Base-by-base conservation (phyloP, 2,329 filamentous ascomycete genomes). In the Cytospora chrysosperma region DNA sequence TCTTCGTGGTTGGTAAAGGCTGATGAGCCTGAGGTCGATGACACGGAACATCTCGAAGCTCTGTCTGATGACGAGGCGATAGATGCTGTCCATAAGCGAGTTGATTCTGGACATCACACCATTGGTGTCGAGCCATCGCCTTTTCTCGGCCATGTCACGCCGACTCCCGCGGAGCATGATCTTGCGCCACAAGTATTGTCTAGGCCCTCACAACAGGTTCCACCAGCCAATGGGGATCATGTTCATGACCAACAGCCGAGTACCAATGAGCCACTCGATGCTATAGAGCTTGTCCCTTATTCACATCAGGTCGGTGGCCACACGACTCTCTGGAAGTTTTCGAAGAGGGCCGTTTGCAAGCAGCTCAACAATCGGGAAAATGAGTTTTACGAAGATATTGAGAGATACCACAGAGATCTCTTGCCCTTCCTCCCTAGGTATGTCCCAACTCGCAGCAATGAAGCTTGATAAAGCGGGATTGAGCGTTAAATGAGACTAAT, bases 291-390 rank as follows among this genome's bases (percentile, higher is more conserved):
- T 65, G 97, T 97, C 71, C 95, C 95, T 1, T 99, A 97, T 77
- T 92, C 92, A 69, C 95, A 99, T 77, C 95, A 99, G 77, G 95
- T 99, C 61, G 95, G 95, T 64, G 95, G 95, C 0, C 95, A 99
- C 75, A 97, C 93, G 8, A 97, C 94, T 0, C 85, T 99, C 40
- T 99, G 96, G 85, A 89, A 94, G 50, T 98, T 99, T 74, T 98
- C 95, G 21, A 88, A 92, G 69, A 87, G 93, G 70, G 95, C 95
- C 62, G 93, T 99, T 13, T 99, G 95, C 82, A 99, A 99, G 77
- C 93, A 97, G 77, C 85, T 99, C 72, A 99, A 97, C 76, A 99
- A 97, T 75, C 86, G 94, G 72, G 95, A 99, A 74, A 99, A 99
- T 76, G 92, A 97, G 77, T 99, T 99, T 74, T 99, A 99, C 76